phyloP scores from a whole-genome alignment of 176 grass and related monocot species.

The Carex kokanica region DNA sequence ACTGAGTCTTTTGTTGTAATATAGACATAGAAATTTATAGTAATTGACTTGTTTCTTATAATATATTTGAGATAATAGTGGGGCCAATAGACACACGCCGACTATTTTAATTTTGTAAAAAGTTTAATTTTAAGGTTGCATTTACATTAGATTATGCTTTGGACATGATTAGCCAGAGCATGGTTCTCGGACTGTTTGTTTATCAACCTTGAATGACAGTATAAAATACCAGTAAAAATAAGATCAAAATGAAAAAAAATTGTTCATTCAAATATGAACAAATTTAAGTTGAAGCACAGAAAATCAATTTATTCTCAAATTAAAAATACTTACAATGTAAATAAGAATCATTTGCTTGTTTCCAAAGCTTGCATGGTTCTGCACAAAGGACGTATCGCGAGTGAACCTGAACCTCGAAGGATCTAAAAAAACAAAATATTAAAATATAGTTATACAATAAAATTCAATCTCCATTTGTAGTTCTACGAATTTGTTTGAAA shows the following conservation, averaged over 20 bases:
- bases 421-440: conserved; percentile 38
- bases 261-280: neutral
- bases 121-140: neutral
- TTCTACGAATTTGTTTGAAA: neutral
- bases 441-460: conserved; percentile 16
- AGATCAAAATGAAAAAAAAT: neutral
- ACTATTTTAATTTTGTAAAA: neutral
- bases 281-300: neutral
- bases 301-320: neutral
- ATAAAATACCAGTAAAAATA: neutral
- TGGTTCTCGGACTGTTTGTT: neutral
- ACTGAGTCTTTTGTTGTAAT: no score
- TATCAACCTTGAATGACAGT: neutral
- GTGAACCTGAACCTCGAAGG: conserved; percentile 73
- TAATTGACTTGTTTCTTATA: neutral
- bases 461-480: neutral
- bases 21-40: neutral
- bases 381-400: conserved; percentile 68
- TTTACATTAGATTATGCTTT: neutral
- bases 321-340: conserved; percentile 58
- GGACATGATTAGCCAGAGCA: neutral
- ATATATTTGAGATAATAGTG: neutral
- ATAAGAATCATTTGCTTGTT: conserved; percentile 46
- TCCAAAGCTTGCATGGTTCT: conserved; percentile 49
- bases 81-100: neutral